These are phyloP conservation scores for Ceratocystis cacaofunesta DNA, from an alignment of 2,329 filamentous ascomycete genomes.

Conservation along the genomic window DNA sequence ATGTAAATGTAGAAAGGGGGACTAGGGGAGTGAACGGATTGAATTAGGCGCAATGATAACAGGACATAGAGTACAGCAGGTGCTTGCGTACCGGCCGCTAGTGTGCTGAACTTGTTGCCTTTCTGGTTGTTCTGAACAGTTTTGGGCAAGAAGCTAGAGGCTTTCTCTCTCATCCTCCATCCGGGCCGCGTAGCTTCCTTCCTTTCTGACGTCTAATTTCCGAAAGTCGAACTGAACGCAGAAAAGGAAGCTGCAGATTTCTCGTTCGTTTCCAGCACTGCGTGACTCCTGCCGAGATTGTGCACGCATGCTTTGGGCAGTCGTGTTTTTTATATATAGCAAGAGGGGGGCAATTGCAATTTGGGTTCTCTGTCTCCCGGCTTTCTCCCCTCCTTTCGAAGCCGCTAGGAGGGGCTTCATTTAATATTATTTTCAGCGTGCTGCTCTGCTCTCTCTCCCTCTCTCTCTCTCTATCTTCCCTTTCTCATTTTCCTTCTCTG, in stretches of 20 bases:
- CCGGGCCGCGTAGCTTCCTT: not conserved
- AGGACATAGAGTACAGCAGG: not conserved
- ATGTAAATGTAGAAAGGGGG: not conserved
- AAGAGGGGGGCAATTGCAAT: not conserved
- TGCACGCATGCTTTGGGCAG: not conserved
- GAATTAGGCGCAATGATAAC: no score
- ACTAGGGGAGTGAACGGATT: not conserved
- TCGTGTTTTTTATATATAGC: not conserved
- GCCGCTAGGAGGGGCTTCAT: not conserved
- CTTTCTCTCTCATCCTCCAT: not conserved
- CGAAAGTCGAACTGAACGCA: not conserved
- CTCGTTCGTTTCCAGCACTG: not conserved
- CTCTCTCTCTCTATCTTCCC: not conserved
- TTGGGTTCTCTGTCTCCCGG: not conserved
- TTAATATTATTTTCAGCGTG: not conserved
- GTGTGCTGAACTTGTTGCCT: not conserved
- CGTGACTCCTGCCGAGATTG: not conserved
- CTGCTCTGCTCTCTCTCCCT: not conserved
- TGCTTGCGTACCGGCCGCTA: no score
- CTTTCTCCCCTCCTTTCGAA: not conserved
- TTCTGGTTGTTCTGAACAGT: not conserved
- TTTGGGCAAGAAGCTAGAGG: not conserved
- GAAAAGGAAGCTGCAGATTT: not conserved
- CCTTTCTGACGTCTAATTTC: slow-evolving; percentile 1
- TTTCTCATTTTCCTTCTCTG: no score